Evolutionary conservation across 2,329 filamentous ascomycete genomes (phyloP).

Genomic region (Exophiala aquamarina): DNA sequence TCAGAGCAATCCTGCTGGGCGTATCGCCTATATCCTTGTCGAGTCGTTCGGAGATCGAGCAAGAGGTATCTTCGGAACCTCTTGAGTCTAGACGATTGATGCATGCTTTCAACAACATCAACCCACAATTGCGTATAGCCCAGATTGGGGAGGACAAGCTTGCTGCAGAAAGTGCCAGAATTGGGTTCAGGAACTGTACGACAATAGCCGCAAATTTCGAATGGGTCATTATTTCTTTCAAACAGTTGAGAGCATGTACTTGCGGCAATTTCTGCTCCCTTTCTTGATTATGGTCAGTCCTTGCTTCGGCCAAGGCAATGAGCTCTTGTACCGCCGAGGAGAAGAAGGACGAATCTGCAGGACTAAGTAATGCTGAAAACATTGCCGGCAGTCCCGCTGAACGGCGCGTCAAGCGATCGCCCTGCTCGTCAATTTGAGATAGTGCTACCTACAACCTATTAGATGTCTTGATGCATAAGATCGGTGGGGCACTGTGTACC

Average conservation of each 20-base stretch:
- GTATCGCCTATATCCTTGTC: background rate
- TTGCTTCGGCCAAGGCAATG: constrained; percentile 13
- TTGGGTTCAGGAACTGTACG: constrained; percentile 70
- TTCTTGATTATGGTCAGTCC: constrained; percentile 26
- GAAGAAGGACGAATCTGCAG: constrained; percentile 61
- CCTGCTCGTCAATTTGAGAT: constrained; percentile 69
- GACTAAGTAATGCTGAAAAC: constrained; percentile 75
- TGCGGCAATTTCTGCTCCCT: constrained; percentile 69
- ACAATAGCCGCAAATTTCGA: constrained; percentile 72
- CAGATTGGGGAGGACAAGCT: constrained; percentile 81
- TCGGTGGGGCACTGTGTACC: constrained; percentile 41
- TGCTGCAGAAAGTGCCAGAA: constrained; percentile 75
- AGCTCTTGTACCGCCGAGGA: constrained; percentile 58
- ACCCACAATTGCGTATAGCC: constrained; percentile 90
- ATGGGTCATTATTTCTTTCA: constrained; percentile 88
- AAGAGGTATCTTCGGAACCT: background rate
- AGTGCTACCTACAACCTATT: constrained; percentile 56
- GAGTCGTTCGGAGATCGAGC: background rate
- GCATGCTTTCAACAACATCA: constrained; percentile 83
- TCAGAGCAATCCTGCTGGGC: constrained; percentile 13
- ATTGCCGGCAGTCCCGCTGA: constrained; percentile 90
- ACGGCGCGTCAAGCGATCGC: constrained; percentile 76
- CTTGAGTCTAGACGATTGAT: constrained; percentile 34
- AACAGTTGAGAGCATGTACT: constrained; percentile 90
- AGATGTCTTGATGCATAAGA: constrained; percentile 25